These are phyloP conservation scores for Fusarium sp. DNA, from an alignment of 2,329 filamentous ascomycete species.

Conservation along the genomic window DNA sequence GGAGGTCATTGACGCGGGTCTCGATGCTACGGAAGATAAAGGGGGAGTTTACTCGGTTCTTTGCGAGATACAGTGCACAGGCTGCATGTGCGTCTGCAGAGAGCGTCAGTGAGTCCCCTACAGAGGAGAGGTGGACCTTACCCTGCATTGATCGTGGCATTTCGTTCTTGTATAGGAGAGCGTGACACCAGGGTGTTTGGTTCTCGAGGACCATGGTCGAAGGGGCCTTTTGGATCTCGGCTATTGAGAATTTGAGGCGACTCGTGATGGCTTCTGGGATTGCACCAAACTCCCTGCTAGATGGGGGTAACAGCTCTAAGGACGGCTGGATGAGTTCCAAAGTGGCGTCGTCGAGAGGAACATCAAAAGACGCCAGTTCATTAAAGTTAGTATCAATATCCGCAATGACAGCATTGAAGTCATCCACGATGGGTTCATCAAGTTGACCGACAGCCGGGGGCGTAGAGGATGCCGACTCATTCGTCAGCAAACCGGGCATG, in stretches of 20 bases:
- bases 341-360: conserved; percentile 25
- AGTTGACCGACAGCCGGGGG: neutral
- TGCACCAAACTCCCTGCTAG: conserved; percentile 34
- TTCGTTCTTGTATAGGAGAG: conserved; percentile 56
- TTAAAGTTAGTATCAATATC: conserved; percentile 26
- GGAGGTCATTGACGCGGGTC: conserved; percentile 53
- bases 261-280: conserved; percentile 41
- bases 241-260: conserved; percentile 55
- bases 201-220: conserved; percentile 58
- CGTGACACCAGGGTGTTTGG: conserved; percentile 62
- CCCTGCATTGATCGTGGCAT: conserved; percentile 63
- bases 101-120: conserved; percentile 1
- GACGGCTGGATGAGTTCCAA: conserved; percentile 39
- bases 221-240: conserved; percentile 60
- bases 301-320: conserved; percentile 36
- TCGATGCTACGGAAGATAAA: conserved; percentile 60
- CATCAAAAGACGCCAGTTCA: conserved; percentile 17
- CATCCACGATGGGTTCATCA: conserved; percentile 6
- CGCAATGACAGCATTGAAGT: conserved; percentile 32
- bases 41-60: conserved; percentile 56
- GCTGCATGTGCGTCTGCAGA: conserved; percentile 58
- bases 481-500: conserved; percentile 21
- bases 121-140: conserved; percentile 29
- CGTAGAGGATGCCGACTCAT: conserved; percentile 12
- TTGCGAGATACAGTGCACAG: conserved; percentile 61